Percentiles rank a stretch among this genome's conserved stretches.
These are phyloP conservation scores for Debaryomyces maramus DNA, from an alignment of 805 yeast species.

Conservation along the genomic window DNA sequence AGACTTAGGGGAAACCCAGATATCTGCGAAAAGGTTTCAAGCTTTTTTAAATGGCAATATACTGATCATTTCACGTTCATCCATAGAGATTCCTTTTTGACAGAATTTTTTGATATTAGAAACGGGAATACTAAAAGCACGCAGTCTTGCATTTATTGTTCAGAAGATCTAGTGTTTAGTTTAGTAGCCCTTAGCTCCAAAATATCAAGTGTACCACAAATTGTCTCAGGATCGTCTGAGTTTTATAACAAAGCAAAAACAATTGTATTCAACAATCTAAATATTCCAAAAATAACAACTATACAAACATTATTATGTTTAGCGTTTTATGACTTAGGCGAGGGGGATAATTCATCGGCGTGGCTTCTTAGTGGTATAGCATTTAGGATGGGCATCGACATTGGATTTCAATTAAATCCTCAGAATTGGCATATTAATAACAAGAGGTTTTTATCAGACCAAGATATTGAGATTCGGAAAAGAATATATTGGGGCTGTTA, in stretches of 20 bases:
- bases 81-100: conserved; percentile 11
- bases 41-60: conserved; percentile 12
- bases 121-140: conserved; percentile 10
- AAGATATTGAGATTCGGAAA: conserved; percentile 5
- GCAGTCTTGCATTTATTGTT: conserved; percentile 3
- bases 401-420: conserved; percentile 15
- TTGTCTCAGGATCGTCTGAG: conserved; percentile 6
- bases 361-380: conserved; percentile 16
- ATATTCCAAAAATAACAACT: conserved; percentile 8
- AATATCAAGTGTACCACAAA: conserved; percentile 3
- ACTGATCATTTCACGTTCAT: conserved; percentile 9
- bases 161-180: conserved; percentile 8
- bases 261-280: conserved; percentile 3
- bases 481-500: conserved; percentile 15
- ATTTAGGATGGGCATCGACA: conserved; percentile 14
- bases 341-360: conserved; percentile 3
- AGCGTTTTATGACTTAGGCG: conserved; percentile 14
- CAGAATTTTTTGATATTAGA: conserved; percentile 13
- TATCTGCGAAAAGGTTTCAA: conserved; percentile 6
- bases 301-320: conserved; percentile 13
- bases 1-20: not conserved
- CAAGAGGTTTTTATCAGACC: not conserved
- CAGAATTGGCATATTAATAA: conserved; percentile 9
- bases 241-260: conserved; percentile 8
- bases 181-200: conserved; percentile 11